A percentile compares a stretch with the other conserved stretches of the same genome.
Evolutionary conservation across 73 alveolate genomes (phyloP).

Genomic region (Paramecium pentaurelia): DNA sequence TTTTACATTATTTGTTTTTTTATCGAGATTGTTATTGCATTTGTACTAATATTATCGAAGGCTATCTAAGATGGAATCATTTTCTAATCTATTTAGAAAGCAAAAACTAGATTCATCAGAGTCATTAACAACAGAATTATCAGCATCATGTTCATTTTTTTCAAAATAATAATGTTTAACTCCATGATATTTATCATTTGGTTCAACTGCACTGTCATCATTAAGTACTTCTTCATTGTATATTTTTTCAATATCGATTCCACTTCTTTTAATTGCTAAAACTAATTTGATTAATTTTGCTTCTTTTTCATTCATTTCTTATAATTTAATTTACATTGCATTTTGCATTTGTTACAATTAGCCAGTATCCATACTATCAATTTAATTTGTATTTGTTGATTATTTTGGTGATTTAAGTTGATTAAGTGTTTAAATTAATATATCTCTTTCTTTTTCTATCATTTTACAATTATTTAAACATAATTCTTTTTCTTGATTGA

Average conservation of each 20-base stretch:
- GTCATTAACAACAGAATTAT: constrained; percentile 32
- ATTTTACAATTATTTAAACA: not conserved
- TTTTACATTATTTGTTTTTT: not conserved
- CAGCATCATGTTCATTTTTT: constrained; percentile 6
- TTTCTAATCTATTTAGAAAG: not conserved
- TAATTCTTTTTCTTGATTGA: not conserved
- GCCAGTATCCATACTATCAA: not conserved
- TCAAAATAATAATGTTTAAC: not conserved
- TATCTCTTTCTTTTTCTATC: constrained; percentile 6
- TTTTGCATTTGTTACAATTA: not conserved
- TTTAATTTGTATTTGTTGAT: not conserved
- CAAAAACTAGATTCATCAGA: constrained; percentile 41
- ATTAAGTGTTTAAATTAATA: not conserved
- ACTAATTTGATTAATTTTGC: constrained; percentile 18
- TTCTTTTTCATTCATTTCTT: constrained; percentile 12
- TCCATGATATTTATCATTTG: not conserved
- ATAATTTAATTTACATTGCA: not conserved
- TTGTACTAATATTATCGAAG: not conserved
- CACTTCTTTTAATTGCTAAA: not conserved
- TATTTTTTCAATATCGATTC: constrained; percentile 45
- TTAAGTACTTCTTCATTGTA: constrained; percentile 35
- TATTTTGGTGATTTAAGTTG: not conserved
- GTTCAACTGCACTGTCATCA: not conserved
- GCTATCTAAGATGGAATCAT: not conserved
- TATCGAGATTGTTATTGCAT: not conserved